phyloP scores from a whole-genome alignment of 352 stramenopile genomes.

The Nothophytophthora sp. region DNA sequence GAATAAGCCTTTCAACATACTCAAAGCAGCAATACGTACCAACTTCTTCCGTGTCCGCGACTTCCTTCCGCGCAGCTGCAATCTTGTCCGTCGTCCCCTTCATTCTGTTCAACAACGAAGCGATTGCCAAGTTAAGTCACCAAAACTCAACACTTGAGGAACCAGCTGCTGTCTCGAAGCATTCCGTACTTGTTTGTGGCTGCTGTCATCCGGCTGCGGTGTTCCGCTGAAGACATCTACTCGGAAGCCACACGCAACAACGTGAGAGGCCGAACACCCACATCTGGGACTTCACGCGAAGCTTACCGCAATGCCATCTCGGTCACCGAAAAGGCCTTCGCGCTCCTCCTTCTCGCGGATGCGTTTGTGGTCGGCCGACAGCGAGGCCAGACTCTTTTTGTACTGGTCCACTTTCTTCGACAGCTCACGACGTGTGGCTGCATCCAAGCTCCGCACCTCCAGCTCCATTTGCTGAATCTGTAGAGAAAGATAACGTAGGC shows the following conservation, averaged over 20 bases:
- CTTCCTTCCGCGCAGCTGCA: constrained; percentile 74
- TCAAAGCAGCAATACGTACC: constrained; percentile 33
- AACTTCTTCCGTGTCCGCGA: constrained; percentile 87
- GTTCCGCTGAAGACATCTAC: constrained; percentile 63
- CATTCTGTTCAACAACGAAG: constrained; percentile 64
- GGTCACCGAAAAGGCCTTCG: constrained; percentile 82
- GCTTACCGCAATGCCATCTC: constrained; percentile 63
- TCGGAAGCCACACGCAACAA: not conserved
- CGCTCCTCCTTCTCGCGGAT: constrained; percentile 86
- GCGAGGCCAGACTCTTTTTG: constrained; percentile 86
- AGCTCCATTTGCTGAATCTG: constrained; percentile 91
- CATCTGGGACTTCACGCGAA: no score
- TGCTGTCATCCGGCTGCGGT: constrained; percentile 77
- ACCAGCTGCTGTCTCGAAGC: no score
- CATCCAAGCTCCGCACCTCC: constrained; percentile 83
- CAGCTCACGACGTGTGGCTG: constrained; percentile 80
- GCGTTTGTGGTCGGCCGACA: constrained; percentile 79
- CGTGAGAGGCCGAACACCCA: no score
- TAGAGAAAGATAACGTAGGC: no score
- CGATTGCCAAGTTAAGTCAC: no score
- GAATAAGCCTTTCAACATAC: no score
- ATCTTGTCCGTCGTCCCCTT: constrained; percentile 85
- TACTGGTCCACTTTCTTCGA: constrained; percentile 91
- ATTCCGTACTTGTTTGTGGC: constrained; percentile 77
- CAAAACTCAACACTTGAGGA: no score